Percentiles rank a stretch among this genome's conserved stretches.
Evolutionary conservation across 441 rosid genomes (phyloP).

Genomic region (Eugenia klotzschiana): DNA sequence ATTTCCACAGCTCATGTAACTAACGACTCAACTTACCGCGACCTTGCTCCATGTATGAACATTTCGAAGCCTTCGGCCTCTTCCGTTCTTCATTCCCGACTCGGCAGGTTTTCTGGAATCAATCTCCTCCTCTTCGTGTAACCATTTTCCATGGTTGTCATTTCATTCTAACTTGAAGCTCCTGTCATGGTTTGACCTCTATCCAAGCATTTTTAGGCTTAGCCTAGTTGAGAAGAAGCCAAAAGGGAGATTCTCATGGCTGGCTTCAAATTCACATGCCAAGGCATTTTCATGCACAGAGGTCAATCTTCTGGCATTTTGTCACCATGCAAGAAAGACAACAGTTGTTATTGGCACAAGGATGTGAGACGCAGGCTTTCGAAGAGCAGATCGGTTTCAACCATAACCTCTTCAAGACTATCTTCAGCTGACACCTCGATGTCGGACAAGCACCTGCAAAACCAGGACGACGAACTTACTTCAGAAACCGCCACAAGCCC

Average conservation of each 20-base stretch:
- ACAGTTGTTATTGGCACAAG: background rate
- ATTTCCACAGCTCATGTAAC: background rate
- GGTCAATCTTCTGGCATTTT: background rate
- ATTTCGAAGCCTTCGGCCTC: background rate
- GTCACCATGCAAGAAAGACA: background rate
- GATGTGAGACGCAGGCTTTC: conserved; percentile 3
- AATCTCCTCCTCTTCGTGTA: background rate
- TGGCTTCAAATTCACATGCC: background rate
- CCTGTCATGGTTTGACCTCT: background rate
- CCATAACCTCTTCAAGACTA: background rate
- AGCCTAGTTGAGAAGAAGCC: background rate
- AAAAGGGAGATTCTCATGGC: background rate
- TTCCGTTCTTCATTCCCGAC: background rate
- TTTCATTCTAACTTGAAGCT: background rate
- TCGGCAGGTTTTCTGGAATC: background rate
- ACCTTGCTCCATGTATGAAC: background rate
- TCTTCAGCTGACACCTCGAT: background rate
- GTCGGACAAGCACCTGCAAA: background rate
- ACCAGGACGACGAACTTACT: background rate
- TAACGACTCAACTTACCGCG: background rate
- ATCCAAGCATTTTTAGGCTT: background rate
- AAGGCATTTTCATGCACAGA: background rate
- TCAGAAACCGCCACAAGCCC: background rate
- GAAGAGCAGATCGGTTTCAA: background rate
- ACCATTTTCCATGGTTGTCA: background rate